phyloP scores from a whole-genome alignment of 345 rosid genomes.

The Iberis pinnata region DNA sequence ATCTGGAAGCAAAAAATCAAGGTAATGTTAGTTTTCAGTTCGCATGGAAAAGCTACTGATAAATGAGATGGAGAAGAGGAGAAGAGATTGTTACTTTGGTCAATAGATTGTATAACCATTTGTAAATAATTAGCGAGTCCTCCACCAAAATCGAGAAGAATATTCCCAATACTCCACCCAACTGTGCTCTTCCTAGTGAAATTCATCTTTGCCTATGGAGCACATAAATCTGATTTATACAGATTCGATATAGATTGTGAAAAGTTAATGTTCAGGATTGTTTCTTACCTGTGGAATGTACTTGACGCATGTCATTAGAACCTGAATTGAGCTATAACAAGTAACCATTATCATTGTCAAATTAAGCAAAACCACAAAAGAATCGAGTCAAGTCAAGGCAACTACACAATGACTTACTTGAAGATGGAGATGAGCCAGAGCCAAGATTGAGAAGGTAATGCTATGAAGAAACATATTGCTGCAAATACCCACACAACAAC shows the following conservation, averaged over 20 bases:
- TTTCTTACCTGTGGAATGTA: slow-evolving; percentile 77
- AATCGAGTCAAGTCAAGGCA: background rate
- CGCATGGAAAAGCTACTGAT: slow-evolving; percentile 1
- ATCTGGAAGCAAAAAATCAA: slow-evolving; percentile 35
- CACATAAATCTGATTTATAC: background rate
- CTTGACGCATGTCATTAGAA: slow-evolving; percentile 70
- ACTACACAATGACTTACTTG: slow-evolving; percentile 46
- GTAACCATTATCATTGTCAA: background rate
- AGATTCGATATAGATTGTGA: background rate
- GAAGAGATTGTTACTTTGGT: slow-evolving; percentile 51
- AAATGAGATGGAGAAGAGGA: background rate
- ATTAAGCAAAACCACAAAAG: background rate
- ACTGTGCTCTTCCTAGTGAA: slow-evolving; percentile 76
- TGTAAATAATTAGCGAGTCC: slow-evolving; percentile 64
- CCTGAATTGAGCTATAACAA: slow-evolving; percentile 76
- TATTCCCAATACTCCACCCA: slow-evolving; percentile 86
- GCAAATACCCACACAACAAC: slow-evolving; percentile 48
- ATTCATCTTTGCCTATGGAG: slow-evolving; percentile 67
- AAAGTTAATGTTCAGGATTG: background rate
- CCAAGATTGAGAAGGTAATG: slow-evolving; percentile 69
- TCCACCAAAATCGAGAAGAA: slow-evolving; percentile 78
- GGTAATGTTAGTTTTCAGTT: background rate
- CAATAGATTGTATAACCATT: slow-evolving; percentile 73
- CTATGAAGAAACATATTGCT: slow-evolving; percentile 66
- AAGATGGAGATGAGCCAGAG: slow-evolving; percentile 74